Evolutionary conservation across 305 asterid species (phyloP).

Genomic region (Fraxinus velutina): DNA sequence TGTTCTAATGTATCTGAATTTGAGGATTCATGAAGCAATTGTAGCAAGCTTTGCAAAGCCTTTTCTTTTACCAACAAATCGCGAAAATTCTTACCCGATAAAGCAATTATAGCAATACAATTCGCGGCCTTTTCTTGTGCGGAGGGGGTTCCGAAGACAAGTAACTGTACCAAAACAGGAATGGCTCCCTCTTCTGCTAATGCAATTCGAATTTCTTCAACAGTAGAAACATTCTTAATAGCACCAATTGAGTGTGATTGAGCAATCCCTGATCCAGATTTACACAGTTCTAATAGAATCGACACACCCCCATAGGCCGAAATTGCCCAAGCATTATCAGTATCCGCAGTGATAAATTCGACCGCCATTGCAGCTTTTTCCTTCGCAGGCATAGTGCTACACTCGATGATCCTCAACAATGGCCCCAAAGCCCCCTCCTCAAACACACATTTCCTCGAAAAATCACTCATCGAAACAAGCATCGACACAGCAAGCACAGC

Average conservation of each 20-base stretch:
- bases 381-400: conserved; percentile 55
- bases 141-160: conserved; percentile 49
- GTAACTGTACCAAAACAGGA: conserved; percentile 60
- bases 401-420: conserved; percentile 54
- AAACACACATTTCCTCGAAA: conserved; percentile 62
- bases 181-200: conserved; percentile 76
- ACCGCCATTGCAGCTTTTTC: conserved; percentile 81
- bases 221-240: conserved; percentile 53
- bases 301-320: conserved; percentile 80
- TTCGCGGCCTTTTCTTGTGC: conserved; percentile 70
- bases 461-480: conserved; percentile 54
- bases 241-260: conserved; percentile 74
- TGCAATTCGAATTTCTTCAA: conserved; percentile 65
- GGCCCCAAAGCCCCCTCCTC: conserved; percentile 91
- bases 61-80: conserved; percentile 52
- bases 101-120: conserved; percentile 71
- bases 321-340: conserved; percentile 83
- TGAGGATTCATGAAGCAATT: conserved; percentile 55
- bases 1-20: conserved; percentile 62
- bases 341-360: conserved; percentile 65
- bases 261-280: conserved; percentile 59
- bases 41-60: conserved; percentile 60
- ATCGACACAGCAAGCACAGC: conserved; percentile 61
- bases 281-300: conserved; percentile 58
- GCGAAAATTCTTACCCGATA: conserved; percentile 56